These are phyloP conservation scores for Fusarium odoratissimum DNA, from an alignment of 2,329 filamentous ascomycete genomes.

Conservation along the genomic window DNA sequence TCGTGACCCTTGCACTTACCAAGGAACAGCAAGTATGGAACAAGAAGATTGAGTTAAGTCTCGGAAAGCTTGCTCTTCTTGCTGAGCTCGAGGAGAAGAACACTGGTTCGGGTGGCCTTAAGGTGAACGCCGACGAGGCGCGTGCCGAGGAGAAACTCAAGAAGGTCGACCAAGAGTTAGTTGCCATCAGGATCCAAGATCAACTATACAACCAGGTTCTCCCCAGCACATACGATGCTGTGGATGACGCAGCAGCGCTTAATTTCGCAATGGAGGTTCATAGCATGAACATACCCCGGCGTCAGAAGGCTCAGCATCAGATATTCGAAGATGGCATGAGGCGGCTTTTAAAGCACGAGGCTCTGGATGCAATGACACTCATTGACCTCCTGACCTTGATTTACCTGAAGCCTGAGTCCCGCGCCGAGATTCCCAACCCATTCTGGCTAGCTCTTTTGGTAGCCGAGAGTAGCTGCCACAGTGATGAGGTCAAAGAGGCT, in stretches of 20 bases:
- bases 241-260: conserved; percentile 83
- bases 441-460: conserved; percentile 80
- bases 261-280: conserved; percentile 80
- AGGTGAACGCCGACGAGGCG: conserved; percentile 51
- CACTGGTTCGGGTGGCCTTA: conserved; percentile 51
- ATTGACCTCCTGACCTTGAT: conserved; percentile 87
- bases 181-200: conserved; percentile 83
- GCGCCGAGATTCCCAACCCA: conserved; percentile 70
- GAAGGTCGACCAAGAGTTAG: conserved; percentile 71
- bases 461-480: conserved; percentile 64
- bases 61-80: conserved; percentile 84
- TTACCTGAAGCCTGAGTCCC: conserved; percentile 56
- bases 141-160: conserved; percentile 58
- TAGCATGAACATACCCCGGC: conserved; percentile 63
- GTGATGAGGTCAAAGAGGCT: conserved; percentile 68
- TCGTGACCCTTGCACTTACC: conserved; percentile 75
- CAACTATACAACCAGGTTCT: conserved; percentile 77
- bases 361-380: conserved; percentile 72
- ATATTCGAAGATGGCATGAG: conserved; percentile 78
- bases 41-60: conserved; percentile 90
- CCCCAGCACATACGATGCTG: conserved; percentile 74
- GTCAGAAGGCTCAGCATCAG: conserved; percentile 73
- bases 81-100: conserved; percentile 63
- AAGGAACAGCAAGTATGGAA: conserved; percentile 87
- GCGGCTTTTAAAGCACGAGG: conserved; percentile 76